A percentile compares a stretch with the other conserved stretches of the same genome.
Evolutionary conservation across 495 filamentous ascomycete species (phyloP).

Genomic region (Talaromyces ruber): DNA sequence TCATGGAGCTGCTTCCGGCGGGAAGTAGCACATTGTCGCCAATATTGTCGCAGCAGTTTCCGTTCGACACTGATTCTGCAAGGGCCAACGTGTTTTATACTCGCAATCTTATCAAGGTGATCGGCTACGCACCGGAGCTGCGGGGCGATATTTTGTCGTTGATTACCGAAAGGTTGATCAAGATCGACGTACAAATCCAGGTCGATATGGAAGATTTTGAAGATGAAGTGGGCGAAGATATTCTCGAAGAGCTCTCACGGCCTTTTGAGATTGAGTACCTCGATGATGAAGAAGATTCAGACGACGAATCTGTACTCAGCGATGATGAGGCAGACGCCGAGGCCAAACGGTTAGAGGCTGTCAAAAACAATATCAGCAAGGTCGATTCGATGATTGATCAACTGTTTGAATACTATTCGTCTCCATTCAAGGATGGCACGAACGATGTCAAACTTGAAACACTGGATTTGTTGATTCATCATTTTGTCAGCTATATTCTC

Average conservation of each 20-base stretch:
- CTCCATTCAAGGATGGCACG: constrained; percentile 49
- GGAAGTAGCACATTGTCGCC: constrained; percentile 61
- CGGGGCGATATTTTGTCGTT: constrained; percentile 73
- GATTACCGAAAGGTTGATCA: constrained; percentile 75
- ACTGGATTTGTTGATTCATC: constrained; percentile 66
- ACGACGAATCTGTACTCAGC: constrained; percentile 42
- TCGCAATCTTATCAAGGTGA: constrained; percentile 65
- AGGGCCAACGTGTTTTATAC: constrained; percentile 69
- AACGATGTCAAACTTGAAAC: constrained; percentile 36
- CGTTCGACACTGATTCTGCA: constrained; percentile 62
- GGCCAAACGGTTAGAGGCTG: constrained; percentile 41
- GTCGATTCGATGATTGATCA: constrained; percentile 88
- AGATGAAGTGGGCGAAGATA: constrained; percentile 54
- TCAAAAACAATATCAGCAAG: constrained; percentile 78
- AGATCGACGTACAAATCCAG: constrained; percentile 91
- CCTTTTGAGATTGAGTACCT: constrained; percentile 33
- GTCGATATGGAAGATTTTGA: constrained; percentile 82
- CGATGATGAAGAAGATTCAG: constrained; percentile 52
- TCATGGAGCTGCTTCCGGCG: constrained; percentile 70
- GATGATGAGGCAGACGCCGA: constrained; percentile 43
- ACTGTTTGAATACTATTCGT: constrained; percentile 75
- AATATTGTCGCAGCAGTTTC: constrained; percentile 59
- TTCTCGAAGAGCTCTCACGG: constrained; percentile 27
- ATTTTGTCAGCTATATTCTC: constrained; percentile 78
- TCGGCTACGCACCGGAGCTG: constrained; percentile 70